phyloP scores from a whole-genome alignment of 805 yeast species.

The Hanseniaspora clermontiae region DNA sequence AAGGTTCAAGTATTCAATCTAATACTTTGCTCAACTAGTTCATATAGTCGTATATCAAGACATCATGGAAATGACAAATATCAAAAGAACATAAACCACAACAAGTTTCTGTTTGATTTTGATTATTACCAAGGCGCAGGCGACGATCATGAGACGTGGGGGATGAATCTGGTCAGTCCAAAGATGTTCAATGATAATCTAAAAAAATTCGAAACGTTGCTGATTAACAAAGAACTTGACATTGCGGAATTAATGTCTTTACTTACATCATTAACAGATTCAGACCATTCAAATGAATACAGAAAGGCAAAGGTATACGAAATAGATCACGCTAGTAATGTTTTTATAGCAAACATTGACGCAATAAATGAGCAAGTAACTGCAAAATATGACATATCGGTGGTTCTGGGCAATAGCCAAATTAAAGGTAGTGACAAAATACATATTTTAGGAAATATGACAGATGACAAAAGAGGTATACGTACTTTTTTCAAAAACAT shows the following conservation, averaged over 20 bases:
- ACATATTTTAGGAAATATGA: background rate
- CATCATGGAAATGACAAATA: constrained; percentile 5
- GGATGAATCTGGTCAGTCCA: constrained; percentile 40
- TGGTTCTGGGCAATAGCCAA: background rate
- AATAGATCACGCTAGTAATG: background rate
- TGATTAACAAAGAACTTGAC: background rate
- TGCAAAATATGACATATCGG: background rate
- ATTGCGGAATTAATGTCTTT: background rate
- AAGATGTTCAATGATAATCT: constrained; percentile 43
- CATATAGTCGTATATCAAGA: constrained; percentile 2
- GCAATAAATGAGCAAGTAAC: background rate
- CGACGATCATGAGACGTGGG: constrained; percentile 88
- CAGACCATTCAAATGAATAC: background rate
- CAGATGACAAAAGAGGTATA: constrained; percentile 9
- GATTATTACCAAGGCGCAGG: constrained; percentile 85
- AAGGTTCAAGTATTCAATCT: background rate
- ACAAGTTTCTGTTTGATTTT: constrained; percentile 20
- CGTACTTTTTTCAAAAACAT: background rate
- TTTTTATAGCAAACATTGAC: constrained; percentile 1
- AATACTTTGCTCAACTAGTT: constrained; percentile 1
- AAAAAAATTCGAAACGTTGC: constrained; percentile 22
- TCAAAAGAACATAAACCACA: background rate
- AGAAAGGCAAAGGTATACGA: background rate
- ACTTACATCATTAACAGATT: background rate
- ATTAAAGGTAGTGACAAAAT: background rate